A percentile compares a stretch with the other conserved stretches of the same genome.
These are phyloP conservation scores for Phytophthora tubulina DNA, from an alignment of 352 stramenopile genomes.

Conservation along the genomic window DNA sequence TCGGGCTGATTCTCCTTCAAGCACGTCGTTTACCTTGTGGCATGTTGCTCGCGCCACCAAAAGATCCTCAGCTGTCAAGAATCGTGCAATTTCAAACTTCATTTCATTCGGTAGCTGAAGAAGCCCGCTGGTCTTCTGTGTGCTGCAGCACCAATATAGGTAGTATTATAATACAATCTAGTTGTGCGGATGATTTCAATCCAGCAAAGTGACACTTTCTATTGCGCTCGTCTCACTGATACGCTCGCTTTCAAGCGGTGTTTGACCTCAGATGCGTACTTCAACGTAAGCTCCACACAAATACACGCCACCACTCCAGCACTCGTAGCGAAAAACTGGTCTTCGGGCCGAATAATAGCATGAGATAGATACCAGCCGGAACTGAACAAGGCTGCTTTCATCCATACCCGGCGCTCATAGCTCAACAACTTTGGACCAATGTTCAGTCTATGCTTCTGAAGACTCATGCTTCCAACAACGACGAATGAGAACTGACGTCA, in stretches of 20 bases:
- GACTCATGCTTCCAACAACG: background rate
- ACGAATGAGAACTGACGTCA: too few species aligned
- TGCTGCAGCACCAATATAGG: constrained; percentile 33
- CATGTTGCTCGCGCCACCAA: constrained; percentile 72
- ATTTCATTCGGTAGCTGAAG: constrained; percentile 69
- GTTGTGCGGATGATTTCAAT: too few species aligned
- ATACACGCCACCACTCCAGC: constrained; percentile 69
- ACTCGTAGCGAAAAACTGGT: constrained; percentile 50
- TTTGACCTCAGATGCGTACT: constrained; percentile 63
- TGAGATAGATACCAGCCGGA: constrained; percentile 56
- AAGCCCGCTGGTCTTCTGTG: constrained; percentile 64
- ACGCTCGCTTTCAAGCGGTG: constrained; percentile 52
- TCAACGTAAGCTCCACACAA: constrained; percentile 57
- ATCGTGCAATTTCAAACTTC: constrained; percentile 77
- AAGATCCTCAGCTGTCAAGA: constrained; percentile 73
- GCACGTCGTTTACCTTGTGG: constrained; percentile 79
- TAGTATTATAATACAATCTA: too few species aligned
- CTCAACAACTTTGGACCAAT: too few species aligned
- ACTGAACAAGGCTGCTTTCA: constrained; percentile 52
- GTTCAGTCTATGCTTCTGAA: constrained; percentile 72
- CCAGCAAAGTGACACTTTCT: constrained; percentile 36
- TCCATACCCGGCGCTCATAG: constrained; percentile 36
- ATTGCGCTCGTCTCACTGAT: constrained; percentile 43
- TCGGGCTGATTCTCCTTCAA: constrained; percentile 76
- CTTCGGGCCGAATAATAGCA: constrained; percentile 44